phyloP scores from a whole-genome alignment of 768 basidiomycete species.

The Mycena sanguinolenta region DNA sequence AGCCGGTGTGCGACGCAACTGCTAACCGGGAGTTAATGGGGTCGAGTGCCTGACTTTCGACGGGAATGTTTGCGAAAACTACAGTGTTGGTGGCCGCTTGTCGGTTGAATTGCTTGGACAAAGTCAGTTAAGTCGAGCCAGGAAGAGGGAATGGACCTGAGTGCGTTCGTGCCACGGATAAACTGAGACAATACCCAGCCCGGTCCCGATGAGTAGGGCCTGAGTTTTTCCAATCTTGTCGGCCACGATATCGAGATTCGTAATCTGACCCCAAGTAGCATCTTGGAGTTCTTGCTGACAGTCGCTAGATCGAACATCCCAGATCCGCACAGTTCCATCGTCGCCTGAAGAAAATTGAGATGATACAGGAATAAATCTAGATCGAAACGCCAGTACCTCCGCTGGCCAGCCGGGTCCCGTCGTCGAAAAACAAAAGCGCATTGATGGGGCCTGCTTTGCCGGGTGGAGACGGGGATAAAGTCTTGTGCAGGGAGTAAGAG shows the following conservation, averaged over 20 bases:
- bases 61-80: neutral
- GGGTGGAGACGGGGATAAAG: neutral
- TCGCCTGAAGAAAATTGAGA: neutral
- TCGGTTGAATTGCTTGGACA: neutral
- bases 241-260: neutral
- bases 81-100: neutral
- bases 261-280: neutral
- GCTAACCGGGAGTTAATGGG: neutral
- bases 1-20: neutral
- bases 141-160: neutral
- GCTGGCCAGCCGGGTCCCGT: conserved; percentile 1
- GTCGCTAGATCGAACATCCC: conserved; percentile 7
- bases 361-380: too few species aligned
- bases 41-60: conserved; percentile 3
- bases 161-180: neutral
- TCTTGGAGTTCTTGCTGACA: conserved; percentile 4
- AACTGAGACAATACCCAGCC: neutral
- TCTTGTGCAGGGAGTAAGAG: neutral
- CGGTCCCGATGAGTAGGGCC: neutral
- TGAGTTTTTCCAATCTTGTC: neutral
- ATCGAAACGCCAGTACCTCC: neutral
- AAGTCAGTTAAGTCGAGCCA: neutral
- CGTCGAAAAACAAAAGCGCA: neutral
- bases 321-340: neutral
- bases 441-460: neutral